A percentile compares a stretch with the other conserved stretches of the same genome.
Conservation (phyloP, 148 eudicot species). For the Persicaria tinctoria region DNA sequence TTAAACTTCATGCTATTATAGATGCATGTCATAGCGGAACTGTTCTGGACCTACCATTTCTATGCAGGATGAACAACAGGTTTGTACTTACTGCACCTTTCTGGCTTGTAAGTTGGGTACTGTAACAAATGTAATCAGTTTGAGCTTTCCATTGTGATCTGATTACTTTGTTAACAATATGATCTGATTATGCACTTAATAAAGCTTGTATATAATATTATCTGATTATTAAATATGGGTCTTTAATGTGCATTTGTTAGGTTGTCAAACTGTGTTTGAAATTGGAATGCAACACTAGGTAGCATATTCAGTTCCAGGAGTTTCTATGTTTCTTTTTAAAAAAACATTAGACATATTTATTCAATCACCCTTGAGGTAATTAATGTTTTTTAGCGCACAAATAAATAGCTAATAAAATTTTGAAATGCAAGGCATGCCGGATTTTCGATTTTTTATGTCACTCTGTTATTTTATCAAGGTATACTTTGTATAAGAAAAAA, state of each 20-base stretch:
- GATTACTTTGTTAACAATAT: background rate
- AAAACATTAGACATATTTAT: background rate
- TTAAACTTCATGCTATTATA: conserved; percentile 85
- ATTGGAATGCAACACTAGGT: background rate
- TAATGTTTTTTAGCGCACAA: background rate
- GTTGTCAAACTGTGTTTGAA: background rate
- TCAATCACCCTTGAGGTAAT: background rate
- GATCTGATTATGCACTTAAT: background rate
- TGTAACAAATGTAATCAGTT: background rate
- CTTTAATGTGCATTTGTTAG: background rate
- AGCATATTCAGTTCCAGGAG: background rate
- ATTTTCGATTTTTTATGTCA: background rate
- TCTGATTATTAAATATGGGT: background rate
- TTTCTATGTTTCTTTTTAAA: background rate
- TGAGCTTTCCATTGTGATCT: background rate
- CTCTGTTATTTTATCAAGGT: background rate
- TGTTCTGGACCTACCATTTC: conserved; percentile 76
- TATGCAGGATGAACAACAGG: conserved; percentile 88
- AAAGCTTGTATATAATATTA: background rate
- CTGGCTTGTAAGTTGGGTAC: background rate
- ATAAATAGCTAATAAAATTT: background rate
- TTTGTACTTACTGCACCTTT: conserved; percentile 17
- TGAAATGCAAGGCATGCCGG: background rate
- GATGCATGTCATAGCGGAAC: conserved; percentile 99
- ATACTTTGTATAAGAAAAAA: background rate